Evolutionary conservation across 352 stramenopile species (phyloP).

Genomic region (Pythium aristosporum): DNA sequence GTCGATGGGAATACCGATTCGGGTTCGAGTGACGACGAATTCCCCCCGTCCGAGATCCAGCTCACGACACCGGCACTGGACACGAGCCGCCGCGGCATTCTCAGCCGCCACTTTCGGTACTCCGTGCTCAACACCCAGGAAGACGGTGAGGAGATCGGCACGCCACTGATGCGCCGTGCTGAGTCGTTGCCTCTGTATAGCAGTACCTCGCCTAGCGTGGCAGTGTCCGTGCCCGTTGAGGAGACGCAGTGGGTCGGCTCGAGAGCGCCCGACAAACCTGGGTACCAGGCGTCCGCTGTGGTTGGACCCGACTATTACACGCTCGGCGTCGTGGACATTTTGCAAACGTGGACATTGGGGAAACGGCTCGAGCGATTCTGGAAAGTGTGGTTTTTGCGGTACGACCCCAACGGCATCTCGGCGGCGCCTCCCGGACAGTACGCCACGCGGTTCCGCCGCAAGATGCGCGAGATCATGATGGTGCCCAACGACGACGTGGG

Average conservation of each 20-base stretch:
- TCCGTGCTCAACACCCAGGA: slow-evolving; percentile 60
- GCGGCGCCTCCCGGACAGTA: slow-evolving; percentile 75
- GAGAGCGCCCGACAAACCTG: slow-evolving; percentile 58
- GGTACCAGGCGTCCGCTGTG: slow-evolving; percentile 72
- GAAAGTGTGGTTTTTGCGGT: slow-evolving; percentile 79
- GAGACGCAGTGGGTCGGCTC: slow-evolving; percentile 49
- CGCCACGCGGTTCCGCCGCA: slow-evolving; percentile 74
- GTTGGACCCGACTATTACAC: slow-evolving; percentile 87
- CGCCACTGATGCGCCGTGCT: slow-evolving; percentile 39
- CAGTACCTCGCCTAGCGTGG: slow-evolving; percentile 32
- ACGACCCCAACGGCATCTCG: slow-evolving; percentile 72
- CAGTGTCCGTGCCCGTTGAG: slow-evolving; percentile 33
- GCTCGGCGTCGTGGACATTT: slow-evolving; percentile 88
- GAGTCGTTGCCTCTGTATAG: slow-evolving; percentile 40
- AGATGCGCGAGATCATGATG: slow-evolving; percentile 86
- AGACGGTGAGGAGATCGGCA: slow-evolving; percentile 42
- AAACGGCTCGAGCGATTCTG: slow-evolving; percentile 84
- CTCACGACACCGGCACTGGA: slow-evolving; percentile 16
- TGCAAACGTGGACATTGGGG: slow-evolving; percentile 86
- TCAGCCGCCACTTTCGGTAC: slow-evolving; percentile 70
- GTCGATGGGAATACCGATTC: slow-evolving; percentile 24
- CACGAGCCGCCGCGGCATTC: slow-evolving; percentile 44
- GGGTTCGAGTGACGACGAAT: slow-evolving; percentile 44
- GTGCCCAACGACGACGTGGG: slow-evolving; percentile 55
- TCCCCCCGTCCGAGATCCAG: slow-evolving; percentile 37